These are phyloP conservation scores for Cyclotella kingstonii DNA, from an alignment of 108 stramenopile genomes.

Conservation along the genomic window DNA sequence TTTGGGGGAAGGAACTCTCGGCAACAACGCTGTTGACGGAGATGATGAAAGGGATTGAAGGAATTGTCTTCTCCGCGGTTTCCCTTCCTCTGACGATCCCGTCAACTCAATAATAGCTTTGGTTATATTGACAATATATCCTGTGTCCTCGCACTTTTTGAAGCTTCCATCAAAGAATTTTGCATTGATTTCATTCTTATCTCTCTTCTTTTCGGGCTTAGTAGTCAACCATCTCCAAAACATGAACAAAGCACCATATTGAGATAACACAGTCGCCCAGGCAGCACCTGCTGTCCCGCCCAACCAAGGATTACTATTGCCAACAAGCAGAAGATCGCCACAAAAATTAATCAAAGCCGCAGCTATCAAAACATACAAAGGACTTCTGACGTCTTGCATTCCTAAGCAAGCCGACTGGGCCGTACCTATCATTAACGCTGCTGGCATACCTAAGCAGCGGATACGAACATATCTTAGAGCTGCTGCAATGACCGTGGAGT, in stretches of 20 bases:
- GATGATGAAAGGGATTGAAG: slow-evolving; percentile 9
- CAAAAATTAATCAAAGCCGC: slow-evolving; percentile 81
- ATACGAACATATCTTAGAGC: slow-evolving; percentile 84
- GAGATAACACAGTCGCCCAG: slow-evolving; percentile 88
- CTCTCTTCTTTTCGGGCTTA: slow-evolving; percentile 11
- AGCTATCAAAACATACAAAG: slow-evolving; percentile 70
- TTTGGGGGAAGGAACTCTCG: not conserved
- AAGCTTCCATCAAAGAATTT: not conserved
- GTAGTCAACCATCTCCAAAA: slow-evolving; percentile 69
- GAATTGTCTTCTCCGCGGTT: slow-evolving; percentile 37
- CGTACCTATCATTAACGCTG: slow-evolving; percentile 71
- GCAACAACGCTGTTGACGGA: not conserved
- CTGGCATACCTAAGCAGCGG: slow-evolving; percentile 81
- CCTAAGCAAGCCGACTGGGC: slow-evolving; percentile 71
- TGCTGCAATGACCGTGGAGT: slow-evolving; percentile 63
- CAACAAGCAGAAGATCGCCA: slow-evolving; percentile 71
- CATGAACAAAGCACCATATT: slow-evolving; percentile 69
- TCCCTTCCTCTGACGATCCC: slow-evolving; percentile 34
- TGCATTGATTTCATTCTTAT: not conserved
- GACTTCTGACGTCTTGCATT: slow-evolving; percentile 72
- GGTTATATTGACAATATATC: slow-evolving; percentile 46
- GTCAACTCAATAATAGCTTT: slow-evolving; percentile 67
- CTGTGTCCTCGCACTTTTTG: too few species aligned
- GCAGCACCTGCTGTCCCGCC: slow-evolving; percentile 86
- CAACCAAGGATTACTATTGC: slow-evolving; percentile 48